phyloP scores from a whole-genome alignment of 257 asterid genomes.

The Solanum sitiens region DNA sequence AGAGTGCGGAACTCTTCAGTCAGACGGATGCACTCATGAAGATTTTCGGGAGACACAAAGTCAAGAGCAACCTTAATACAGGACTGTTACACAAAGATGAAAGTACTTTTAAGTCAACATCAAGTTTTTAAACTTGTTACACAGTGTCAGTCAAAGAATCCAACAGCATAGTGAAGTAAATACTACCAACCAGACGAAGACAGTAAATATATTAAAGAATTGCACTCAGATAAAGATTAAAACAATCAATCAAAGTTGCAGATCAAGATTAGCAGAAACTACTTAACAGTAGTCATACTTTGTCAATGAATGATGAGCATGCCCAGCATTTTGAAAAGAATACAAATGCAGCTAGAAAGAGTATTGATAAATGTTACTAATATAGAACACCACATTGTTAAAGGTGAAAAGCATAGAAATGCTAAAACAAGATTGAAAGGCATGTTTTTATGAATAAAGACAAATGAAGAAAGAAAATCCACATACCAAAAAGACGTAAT shows the following conservation, averaged over 20 bases:
- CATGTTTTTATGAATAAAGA: background rate
- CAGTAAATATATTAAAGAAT: background rate
- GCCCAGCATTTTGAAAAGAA: background rate
- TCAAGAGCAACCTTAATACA: slow-evolving; percentile 88
- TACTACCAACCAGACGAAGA: background rate
- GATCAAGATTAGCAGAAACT: background rate
- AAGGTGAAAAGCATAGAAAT: background rate
- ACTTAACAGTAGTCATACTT: background rate
- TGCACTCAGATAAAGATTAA: background rate
- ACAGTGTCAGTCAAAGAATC: background rate
- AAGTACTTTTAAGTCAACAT: background rate
- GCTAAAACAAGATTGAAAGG: background rate
- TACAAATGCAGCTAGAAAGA: background rate
- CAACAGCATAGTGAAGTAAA: background rate
- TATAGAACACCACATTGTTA: background rate
- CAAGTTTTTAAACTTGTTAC: background rate
- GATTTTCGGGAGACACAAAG: slow-evolving; percentile 88
- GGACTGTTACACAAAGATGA: slow-evolving; percentile 36
- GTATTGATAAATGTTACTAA: background rate
- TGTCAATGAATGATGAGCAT: background rate
- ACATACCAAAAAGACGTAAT: background rate
- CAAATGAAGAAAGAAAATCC: background rate
- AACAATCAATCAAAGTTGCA: background rate
- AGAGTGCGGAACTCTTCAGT: slow-evolving; percentile 70
- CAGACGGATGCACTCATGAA: slow-evolving; percentile 57